These are phyloP conservation scores for Candida germanica DNA, from an alignment of 805 yeast species.

Conservation along the genomic window DNA sequence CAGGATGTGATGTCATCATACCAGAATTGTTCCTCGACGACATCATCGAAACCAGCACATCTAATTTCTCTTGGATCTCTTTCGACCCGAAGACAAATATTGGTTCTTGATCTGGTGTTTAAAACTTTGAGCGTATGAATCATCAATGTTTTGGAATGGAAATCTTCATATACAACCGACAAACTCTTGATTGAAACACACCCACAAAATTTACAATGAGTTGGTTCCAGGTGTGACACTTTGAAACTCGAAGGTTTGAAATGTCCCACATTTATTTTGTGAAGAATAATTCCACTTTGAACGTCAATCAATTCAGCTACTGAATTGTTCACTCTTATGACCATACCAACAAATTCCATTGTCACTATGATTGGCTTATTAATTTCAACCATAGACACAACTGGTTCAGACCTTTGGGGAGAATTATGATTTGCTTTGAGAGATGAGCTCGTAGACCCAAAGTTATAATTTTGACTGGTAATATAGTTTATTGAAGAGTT, in stretches of 20 bases:
- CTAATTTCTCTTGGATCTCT: slow-evolving; percentile 91
- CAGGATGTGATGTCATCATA: slow-evolving; percentile 67
- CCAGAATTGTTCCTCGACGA: slow-evolving; percentile 68
- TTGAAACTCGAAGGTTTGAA: slow-evolving; percentile 58
- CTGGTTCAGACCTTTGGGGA: not conserved
- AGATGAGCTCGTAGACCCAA: slow-evolving; percentile 1
- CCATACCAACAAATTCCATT: slow-evolving; percentile 73
- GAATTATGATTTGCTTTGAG: too few relatives aligned
- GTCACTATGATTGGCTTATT: slow-evolving; percentile 45
- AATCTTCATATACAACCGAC: slow-evolving; percentile 68
- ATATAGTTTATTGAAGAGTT: slow-evolving; percentile 3
- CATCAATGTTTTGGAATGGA: slow-evolving; percentile 52
- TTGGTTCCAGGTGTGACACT: slow-evolving; percentile 80
- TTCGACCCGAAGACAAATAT: slow-evolving; percentile 83
- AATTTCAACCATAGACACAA: slow-evolving; percentile 14
- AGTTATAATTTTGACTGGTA: slow-evolving; percentile 5
- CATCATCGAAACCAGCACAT: slow-evolving; percentile 80
- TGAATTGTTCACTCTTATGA: slow-evolving; percentile 54
- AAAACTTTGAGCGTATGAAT: slow-evolving; percentile 73
- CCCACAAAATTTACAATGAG: slow-evolving; percentile 89
- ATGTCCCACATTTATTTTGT: slow-evolving; percentile 57
- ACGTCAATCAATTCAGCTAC: slow-evolving; percentile 71
- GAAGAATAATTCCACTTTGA: slow-evolving; percentile 70
- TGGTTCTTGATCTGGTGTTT: slow-evolving; percentile 65
- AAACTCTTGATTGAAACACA: slow-evolving; percentile 75